These are phyloP conservation scores for Goffeauzyma gilvescens DNA, from an alignment of 768 basidiomycete genomes.

Conservation along the genomic window DNA sequence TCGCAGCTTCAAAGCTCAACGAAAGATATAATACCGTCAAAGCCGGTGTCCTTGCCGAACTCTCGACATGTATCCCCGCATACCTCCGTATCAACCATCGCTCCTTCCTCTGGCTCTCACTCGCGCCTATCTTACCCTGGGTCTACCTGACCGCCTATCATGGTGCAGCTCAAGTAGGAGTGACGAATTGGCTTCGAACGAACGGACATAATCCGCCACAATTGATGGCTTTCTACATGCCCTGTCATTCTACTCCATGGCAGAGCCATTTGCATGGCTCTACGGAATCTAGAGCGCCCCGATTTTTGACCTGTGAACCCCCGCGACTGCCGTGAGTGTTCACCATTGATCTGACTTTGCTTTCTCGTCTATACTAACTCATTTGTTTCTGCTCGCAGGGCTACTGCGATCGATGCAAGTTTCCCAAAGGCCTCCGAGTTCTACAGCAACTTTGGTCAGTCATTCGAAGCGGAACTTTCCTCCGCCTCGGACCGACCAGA, in stretches of 20 bases:
- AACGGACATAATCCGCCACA: neutral
- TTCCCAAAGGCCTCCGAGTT: no score
- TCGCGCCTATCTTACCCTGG: slow-evolving; percentile 40
- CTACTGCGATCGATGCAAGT: no score
- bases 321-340: slow-evolving; percentile 55
- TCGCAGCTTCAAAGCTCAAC: slow-evolving; percentile 54
- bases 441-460: no score
- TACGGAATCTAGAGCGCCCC: slow-evolving; percentile 40
- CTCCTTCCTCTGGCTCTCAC: slow-evolving; percentile 34
- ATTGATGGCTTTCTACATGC: slow-evolving; percentile 64
- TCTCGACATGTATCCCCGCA: slow-evolving; percentile 15
- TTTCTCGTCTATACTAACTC: no score
- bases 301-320: slow-evolving; percentile 74
- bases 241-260: slow-evolving; percentile 91
- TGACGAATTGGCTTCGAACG: slow-evolving; percentile 42
- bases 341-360: no score
- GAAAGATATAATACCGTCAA: slow-evolving; percentile 32
- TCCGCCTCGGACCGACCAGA: no score
- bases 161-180: slow-evolving; percentile 56
- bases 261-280: slow-evolving; percentile 65
- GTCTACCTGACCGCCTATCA: slow-evolving; percentile 58
- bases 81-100: slow-evolving; percentile 15
- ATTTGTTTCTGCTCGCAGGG: no score
- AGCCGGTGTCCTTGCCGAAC: no score
- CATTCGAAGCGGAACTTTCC: no score